Base-by-base conservation (phyloP, 2,329 filamentous ascomycete genomes). In the Zarea fungicola region DNA sequence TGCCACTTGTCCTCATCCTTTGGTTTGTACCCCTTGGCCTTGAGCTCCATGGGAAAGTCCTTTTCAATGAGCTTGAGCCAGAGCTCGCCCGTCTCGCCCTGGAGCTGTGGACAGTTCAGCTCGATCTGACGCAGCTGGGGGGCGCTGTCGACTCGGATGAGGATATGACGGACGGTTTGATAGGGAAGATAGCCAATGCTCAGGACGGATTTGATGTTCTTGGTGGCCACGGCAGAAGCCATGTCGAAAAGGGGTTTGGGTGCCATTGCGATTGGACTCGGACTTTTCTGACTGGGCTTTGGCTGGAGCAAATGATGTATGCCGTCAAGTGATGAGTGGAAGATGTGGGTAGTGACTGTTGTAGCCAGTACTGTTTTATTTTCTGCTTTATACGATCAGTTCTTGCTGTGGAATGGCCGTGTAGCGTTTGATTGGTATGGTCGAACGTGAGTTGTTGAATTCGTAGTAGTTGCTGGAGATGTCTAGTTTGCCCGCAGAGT, bases 41-140 rank as follows among this genome's bases (percentile, higher is more conserved):
- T 73, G 54, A 69, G 67, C 65, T 82, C 84, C 49, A 80, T 70
- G 2, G 83, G 82, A 53, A 96, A 87, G 59, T 96, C 83, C 41
- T 83, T 80, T 44, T 80, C 78, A 65, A 97, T 93, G 60, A 96
- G 79, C 23, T 80, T 77, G 35, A 81, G 68, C 92, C 92, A 96
- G 53, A 92, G 72, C 57, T 90, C 85, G 18, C 72, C 76, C 32
- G 83, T 83, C 49, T 86, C 74, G 31, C 81, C 81, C 52, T 79
- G 74, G 44, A 96, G 76, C 55, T 95, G 88, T 0, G 89, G 87
- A 5, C 84, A 91, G 60, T 83, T 82, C 43, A 76, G 53, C 68
- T 96, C 91, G 51, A 96, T 77, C 49, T 76, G 62, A 59, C 81
- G 84, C 26, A 97, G 80, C 63, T 95, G 90, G 37, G 77, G 69